A percentile compares a stretch with the other conserved stretches of the same genome.
Evolutionary conservation across 176 grass and related monocot species (phyloP).

Genomic region (Chloris gayana): DNA sequence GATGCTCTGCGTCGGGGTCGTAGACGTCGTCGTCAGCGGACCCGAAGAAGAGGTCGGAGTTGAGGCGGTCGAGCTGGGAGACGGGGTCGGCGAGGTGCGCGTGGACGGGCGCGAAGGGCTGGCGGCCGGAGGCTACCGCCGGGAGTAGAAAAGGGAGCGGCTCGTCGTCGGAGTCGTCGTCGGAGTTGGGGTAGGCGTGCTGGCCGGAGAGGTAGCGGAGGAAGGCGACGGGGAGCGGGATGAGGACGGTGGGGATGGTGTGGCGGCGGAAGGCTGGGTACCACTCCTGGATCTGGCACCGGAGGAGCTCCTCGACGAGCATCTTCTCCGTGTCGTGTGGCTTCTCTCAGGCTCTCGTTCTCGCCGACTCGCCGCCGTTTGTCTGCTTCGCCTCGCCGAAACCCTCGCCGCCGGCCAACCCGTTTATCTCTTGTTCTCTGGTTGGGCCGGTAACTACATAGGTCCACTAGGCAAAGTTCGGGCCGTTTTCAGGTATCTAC

Average conservation of each 20-base stretch:
- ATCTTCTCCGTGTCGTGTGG: constrained; percentile 29
- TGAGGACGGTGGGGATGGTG: constrained; percentile 62
- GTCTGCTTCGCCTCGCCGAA: background rate
- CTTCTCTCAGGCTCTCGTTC: background rate
- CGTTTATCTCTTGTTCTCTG: background rate
- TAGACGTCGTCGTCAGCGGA: constrained; percentile 24
- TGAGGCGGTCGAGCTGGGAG: constrained; percentile 60
- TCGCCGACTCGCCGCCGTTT: background rate
- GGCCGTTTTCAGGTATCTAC: background rate
- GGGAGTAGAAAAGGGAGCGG: constrained; percentile 67
- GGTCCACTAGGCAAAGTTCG: background rate
- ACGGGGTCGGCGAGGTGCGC: constrained; percentile 52
- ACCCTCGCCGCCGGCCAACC: constrained; percentile 10
- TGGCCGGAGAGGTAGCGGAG: constrained; percentile 67
- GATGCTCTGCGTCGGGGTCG: constrained; percentile 21
- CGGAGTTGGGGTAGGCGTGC: constrained; percentile 27
- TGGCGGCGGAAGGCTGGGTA: constrained; percentile 63
- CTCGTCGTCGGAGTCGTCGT: background rate
- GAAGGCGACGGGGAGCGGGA: constrained; percentile 61
- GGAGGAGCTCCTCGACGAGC: constrained; percentile 58
- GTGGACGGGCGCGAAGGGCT: constrained; percentile 46
- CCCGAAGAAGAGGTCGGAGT: constrained; percentile 40
- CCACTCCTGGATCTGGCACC: constrained; percentile 79
- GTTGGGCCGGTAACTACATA: background rate
- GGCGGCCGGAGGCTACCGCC: constrained; percentile 37